A percentile compares a stretch with the other conserved stretches of the same genome.
phyloP scores from a whole-genome alignment of 2,329 filamentous ascomycete species.

The Aspergillus sclerotialis region DNA sequence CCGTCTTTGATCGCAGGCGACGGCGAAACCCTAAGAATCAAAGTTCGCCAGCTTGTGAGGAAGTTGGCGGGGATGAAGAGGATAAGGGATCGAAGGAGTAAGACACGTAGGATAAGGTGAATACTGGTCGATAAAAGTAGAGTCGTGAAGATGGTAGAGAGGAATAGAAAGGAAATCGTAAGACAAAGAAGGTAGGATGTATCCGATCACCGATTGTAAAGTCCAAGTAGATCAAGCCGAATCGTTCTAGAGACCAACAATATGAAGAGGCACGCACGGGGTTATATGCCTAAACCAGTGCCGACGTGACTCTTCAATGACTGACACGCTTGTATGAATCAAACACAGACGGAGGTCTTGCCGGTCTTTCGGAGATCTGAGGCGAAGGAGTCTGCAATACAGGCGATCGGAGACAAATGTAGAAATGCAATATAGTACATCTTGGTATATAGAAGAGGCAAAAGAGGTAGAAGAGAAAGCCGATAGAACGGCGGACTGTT shows the following conservation, averaged over 20 bases:
- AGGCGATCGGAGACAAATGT: slow-evolving; percentile 30
- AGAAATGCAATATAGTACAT: slow-evolving; percentile 32
- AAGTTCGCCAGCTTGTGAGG: slow-evolving; percentile 19
- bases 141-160: slow-evolving; percentile 3
- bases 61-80: slow-evolving; percentile 3
- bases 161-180: slow-evolving; percentile 2
- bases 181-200: slow-evolving; percentile 1
- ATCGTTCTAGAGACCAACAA: slow-evolving; percentile 8
- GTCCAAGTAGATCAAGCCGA: slow-evolving; percentile 16
- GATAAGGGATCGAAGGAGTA: not conserved
- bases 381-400: slow-evolving; percentile 24
- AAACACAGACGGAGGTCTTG: slow-evolving; percentile 20
- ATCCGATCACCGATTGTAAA: slow-evolving; percentile 21
- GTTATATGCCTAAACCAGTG: no score
- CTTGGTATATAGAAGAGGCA: slow-evolving; percentile 20
- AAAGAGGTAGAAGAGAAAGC: slow-evolving; percentile 18
- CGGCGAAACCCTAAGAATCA: slow-evolving; percentile 20
- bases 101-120: no score
- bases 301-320: slow-evolving; percentile 12
- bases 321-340: slow-evolving; percentile 11
- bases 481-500: slow-evolving; percentile 22
- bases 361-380: slow-evolving; percentile 24
- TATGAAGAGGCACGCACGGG: slow-evolving; percentile 7
- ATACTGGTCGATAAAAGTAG: slow-evolving; percentile 2
- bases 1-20: slow-evolving; percentile 26